Base-by-base conservation (phyloP, 2,329 filamentous ascomycete genomes). In the Stachybotrys elegans region DNA sequence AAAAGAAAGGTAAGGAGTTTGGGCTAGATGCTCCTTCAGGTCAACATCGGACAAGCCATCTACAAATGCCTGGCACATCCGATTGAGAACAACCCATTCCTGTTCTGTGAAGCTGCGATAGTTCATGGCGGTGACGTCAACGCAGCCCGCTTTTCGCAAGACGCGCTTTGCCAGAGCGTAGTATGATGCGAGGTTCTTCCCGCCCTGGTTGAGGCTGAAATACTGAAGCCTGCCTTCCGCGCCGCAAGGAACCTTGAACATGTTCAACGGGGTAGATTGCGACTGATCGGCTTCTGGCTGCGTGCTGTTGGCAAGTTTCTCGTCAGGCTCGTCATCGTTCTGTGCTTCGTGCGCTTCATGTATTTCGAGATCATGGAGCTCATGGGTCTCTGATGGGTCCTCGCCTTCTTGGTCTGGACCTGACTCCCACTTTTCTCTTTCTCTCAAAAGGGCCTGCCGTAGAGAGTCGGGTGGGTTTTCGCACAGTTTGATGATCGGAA, bases 401-500 rank as follows among this genome's bases (percentile, higher is more conserved):
- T 63, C 59, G 14, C 60, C 64, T 16, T 67, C 66, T 3, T 63
- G 60, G 3, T 61, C 68, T 40, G 66, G 70, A 36, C 71, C 79
- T 36, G 65, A 74, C 50, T 92, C 86, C 86, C 87, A 92, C 56
- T 83, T 88, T 35, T 71, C 65, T 6, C 86, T 78, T 54, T 86
- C 84, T 25, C 81, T 74, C 5, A 78, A 57, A 5, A 94, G 72
- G 44, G 79, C 80, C 9, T 68, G 59, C 13, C 76, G 76, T 2
- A 94, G 71, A 45, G 76, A 70, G 2, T 74, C 63, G 0, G 78
- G 73, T 3, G 89, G 89, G 34, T 69, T 76, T 59, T 92, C 76
- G 56, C 89, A 95, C 14, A 95, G 74, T 59, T 94, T 93, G 60
- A 95, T 84, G 51, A 95, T 94, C 0, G 90, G 88, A 4, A 95